These are phyloP conservation scores for Thermothelomyces thermophilus DNA, from an alignment of 2,329 filamentous ascomycete species.

Conservation along the genomic window DNA sequence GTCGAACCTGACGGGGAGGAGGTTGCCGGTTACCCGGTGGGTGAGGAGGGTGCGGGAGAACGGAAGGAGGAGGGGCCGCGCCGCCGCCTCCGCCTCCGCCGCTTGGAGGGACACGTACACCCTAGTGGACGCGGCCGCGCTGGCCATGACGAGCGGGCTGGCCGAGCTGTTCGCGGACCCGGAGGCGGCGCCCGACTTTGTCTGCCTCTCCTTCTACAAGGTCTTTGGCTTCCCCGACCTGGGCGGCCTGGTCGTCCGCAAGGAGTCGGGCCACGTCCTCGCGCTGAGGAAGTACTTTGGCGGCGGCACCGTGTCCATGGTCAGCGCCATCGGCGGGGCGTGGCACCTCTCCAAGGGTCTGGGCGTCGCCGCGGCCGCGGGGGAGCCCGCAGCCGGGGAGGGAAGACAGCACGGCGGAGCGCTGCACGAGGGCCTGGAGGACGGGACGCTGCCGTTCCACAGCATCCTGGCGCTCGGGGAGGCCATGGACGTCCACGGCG, in stretches of 20 bases:
- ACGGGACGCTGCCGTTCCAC: slow-evolving; percentile 61
- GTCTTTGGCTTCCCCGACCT: slow-evolving; percentile 63
- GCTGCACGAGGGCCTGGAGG: slow-evolving; percentile 57
- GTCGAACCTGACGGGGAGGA: slow-evolving; percentile 62
- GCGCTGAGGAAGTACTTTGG: slow-evolving; percentile 57
- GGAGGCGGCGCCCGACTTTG: slow-evolving; percentile 51
- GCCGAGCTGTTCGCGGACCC: slow-evolving; percentile 44
- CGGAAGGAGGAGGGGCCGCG: slow-evolving; percentile 15
- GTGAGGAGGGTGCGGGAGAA: slow-evolving; percentile 32
- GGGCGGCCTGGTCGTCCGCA: slow-evolving; percentile 52
- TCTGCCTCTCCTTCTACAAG: slow-evolving; percentile 57
- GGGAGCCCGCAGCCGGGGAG: neutral
- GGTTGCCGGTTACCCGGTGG: slow-evolving; percentile 56
- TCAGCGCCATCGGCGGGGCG: slow-evolving; percentile 43
- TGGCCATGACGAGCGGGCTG: slow-evolving; percentile 56
- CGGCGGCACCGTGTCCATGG: slow-evolving; percentile 59
- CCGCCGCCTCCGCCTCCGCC: neutral
- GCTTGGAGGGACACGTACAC: slow-evolving; percentile 39
- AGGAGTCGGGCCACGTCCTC: slow-evolving; percentile 48
- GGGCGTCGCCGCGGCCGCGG: slow-evolving; percentile 19
- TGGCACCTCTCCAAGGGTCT: slow-evolving; percentile 50
- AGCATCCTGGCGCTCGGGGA: slow-evolving; percentile 56
- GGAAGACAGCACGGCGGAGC: slow-evolving; percentile 30
- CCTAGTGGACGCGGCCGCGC: slow-evolving; percentile 56
- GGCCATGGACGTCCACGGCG: slow-evolving; percentile 50